These are phyloP conservation scores for Calcarisporium arbuscula DNA, from an alignment of 2,329 filamentous ascomycete species.

Conservation along the genomic window DNA sequence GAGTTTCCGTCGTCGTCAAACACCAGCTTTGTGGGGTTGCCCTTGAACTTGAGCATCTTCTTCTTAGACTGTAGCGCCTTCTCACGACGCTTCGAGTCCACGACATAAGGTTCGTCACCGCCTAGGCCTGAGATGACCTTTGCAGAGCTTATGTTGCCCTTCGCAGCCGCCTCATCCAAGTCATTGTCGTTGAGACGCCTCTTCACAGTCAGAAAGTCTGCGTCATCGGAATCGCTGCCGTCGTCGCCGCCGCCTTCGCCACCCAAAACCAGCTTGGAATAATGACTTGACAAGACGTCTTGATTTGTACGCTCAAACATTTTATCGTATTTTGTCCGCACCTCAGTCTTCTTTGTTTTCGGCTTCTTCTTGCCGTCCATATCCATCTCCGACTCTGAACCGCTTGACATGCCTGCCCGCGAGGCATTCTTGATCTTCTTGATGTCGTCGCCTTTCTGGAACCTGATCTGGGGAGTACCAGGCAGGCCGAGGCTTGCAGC, in stretches of 20 bases:
- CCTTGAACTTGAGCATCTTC: slow-evolving; percentile 84
- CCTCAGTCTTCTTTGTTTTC: slow-evolving; percentile 60
- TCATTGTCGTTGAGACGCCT: slow-evolving; percentile 72
- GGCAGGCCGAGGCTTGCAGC: slow-evolving; percentile 82
- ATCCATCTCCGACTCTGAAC: slow-evolving; percentile 51
- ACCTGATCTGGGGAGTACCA: slow-evolving; percentile 88
- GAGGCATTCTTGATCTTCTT: slow-evolving; percentile 85
- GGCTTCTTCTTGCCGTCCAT: slow-evolving; percentile 40
- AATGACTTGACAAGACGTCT: slow-evolving; percentile 90
- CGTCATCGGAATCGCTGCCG: slow-evolving; percentile 58
- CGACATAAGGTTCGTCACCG: slow-evolving; percentile 66
- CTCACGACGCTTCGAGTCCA: slow-evolving; percentile 92
- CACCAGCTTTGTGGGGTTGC: slow-evolving; percentile 75
- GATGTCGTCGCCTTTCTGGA: slow-evolving; percentile 80
- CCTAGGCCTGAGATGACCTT: slow-evolving; percentile 63
- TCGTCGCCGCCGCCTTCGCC: slow-evolving; percentile 42
- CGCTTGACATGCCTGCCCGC: slow-evolving; percentile 58
- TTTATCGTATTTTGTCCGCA: slow-evolving; percentile 90
- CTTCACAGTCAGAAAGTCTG: slow-evolving; percentile 85
- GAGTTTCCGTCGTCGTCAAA: slow-evolving; percentile 89
- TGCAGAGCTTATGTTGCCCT: slow-evolving; percentile 33
- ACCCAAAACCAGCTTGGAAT: slow-evolving; percentile 73
- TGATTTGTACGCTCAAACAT: slow-evolving; percentile 98
- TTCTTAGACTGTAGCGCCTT: slow-evolving; percentile 96
- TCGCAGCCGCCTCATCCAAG: slow-evolving; percentile 43